Percentiles rank a stretch among this genome's conserved stretches.
Conservation (phyloP, 1,284 basidiomycete genomes). For the Trichosporon sp. region DNA sequence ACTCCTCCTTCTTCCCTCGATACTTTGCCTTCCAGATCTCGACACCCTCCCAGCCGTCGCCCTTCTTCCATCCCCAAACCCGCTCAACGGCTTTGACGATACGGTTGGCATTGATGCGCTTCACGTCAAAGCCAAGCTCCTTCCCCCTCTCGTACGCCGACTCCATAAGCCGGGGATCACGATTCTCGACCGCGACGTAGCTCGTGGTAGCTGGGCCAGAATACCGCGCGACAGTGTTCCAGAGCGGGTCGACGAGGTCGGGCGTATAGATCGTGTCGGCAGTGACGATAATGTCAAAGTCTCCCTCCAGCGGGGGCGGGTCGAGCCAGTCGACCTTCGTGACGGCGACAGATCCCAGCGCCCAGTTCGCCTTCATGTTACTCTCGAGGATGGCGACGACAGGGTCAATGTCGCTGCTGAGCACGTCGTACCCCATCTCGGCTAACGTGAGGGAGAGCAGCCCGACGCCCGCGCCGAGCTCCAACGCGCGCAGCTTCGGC, state of each 20-base stretch:
- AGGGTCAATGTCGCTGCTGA: slow-evolving; percentile 74
- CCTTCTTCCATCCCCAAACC: slow-evolving; percentile 56
- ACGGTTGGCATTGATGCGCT: slow-evolving; percentile 65
- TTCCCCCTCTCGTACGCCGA: slow-evolving; percentile 62
- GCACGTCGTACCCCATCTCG: slow-evolving; percentile 71
- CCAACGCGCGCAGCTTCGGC: slow-evolving; percentile 61
- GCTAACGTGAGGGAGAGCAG: slow-evolving; percentile 72
- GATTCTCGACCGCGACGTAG: slow-evolving; percentile 74
- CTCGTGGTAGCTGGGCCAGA: slow-evolving; percentile 56
- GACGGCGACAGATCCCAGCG: slow-evolving; percentile 59
- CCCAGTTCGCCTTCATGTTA: slow-evolving; percentile 59
- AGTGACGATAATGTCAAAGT: slow-evolving; percentile 73
- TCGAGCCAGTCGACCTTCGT: slow-evolving; percentile 64
- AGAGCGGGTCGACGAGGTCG: slow-evolving; percentile 68
- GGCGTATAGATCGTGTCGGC: slow-evolving; percentile 80
- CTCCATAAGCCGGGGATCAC: slow-evolving; percentile 71
- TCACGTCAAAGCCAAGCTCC: slow-evolving; percentile 62
- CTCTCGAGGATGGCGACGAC: slow-evolving; percentile 70
- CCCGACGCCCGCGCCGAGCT: slow-evolving; percentile 81
- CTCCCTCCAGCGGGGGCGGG: slow-evolving; percentile 11
- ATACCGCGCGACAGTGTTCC: slow-evolving; percentile 58
- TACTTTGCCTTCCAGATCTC: slow-evolving; percentile 51
- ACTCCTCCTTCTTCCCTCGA: slow-evolving; percentile 15
- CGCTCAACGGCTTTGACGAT: slow-evolving; percentile 67
- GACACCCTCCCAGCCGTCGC: slow-evolving; percentile 53